These are phyloP conservation scores for Candida anutae DNA, from an alignment of 1,139 yeast species.

Conservation along the genomic window DNA sequence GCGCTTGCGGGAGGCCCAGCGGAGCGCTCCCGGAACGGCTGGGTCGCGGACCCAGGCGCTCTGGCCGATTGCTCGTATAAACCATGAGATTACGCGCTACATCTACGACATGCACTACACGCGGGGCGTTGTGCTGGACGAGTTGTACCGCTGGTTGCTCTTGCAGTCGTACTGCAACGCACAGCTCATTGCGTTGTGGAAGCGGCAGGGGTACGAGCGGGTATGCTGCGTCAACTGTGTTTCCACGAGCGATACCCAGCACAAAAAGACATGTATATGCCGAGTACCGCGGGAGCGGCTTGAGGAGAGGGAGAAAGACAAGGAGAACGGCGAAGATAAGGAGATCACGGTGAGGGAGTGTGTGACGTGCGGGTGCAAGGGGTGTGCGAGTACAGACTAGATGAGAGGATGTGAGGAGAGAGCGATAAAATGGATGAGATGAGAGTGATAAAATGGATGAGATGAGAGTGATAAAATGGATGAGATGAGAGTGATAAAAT, in stretches of 20 bases:
- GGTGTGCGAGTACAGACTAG: conserved; percentile 79
- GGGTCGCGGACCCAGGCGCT: conserved; percentile 37
- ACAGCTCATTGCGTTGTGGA: conserved; percentile 82
- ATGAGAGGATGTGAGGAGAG: no score
- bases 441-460: conserved; percentile 1
- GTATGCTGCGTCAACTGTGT: conserved; percentile 82
- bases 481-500: no score
- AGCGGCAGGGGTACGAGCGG: conserved; percentile 81
- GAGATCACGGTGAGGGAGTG: conserved; percentile 46
- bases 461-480: no score
- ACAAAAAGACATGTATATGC: conserved; percentile 72
- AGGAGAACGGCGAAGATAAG: conserved; percentile 22
- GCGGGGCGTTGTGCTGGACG: conserved; percentile 55
- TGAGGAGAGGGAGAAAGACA: background rate
- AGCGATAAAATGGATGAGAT: conserved; percentile 1
- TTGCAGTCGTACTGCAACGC: conserved; percentile 62
- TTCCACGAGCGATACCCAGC: conserved; percentile 52
- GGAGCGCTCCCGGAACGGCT: conserved; percentile 11
- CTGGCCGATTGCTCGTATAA: conserved; percentile 67
- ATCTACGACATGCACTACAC: conserved; percentile 68
- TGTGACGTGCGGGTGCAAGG: conserved; percentile 82
- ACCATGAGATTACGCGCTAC: conserved; percentile 73
- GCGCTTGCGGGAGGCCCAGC: conserved; percentile 54
- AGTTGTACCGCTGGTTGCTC: conserved; percentile 72
- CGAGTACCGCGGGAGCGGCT: conserved; percentile 50